Evolutionary conservation across 371 early-diverging fungal genomes (phyloP).

Genomic region (Rhizopus delemar): DNA sequence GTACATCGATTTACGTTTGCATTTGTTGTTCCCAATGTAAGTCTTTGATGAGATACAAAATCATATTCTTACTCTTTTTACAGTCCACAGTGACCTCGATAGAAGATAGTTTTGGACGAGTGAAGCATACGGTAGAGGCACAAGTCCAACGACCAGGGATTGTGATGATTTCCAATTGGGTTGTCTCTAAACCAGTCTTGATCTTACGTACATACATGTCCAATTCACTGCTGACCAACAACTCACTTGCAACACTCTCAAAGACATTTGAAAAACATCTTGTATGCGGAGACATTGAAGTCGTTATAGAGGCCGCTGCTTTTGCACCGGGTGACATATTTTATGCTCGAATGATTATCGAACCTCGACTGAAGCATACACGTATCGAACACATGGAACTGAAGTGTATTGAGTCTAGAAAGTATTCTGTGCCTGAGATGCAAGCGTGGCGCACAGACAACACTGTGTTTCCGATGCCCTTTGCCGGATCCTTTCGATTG

Average conservation of each 20-base stretch:
- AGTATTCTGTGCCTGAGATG: constrained; percentile 37
- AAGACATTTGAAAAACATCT: constrained; percentile 42
- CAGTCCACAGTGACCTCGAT: constrained; percentile 44
- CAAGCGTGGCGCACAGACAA: constrained; percentile 34
- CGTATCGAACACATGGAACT: constrained; percentile 39
- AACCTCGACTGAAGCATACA: constrained; percentile 41
- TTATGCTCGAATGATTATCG: constrained; percentile 36
- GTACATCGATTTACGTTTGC: constrained; percentile 46
- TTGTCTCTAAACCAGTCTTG: constrained; percentile 32
- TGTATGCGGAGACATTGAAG: constrained; percentile 36
- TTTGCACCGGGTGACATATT: constrained; percentile 48
- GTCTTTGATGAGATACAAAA: background rate
- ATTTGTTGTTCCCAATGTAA: constrained; percentile 48
- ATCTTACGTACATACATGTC: constrained; percentile 45
- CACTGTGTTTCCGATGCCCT: constrained; percentile 24
- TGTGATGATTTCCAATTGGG: constrained; percentile 32
- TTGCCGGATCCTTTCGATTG: constrained; percentile 34
- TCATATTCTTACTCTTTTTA: background rate
- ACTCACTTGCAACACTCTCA: constrained; percentile 39
- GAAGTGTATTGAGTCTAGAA: constrained; percentile 30
- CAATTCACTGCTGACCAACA: constrained; percentile 41
- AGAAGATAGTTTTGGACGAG: constrained; percentile 48
- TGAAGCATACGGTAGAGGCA: constrained; percentile 41
- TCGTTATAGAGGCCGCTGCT: constrained; percentile 44
- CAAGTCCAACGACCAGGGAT: constrained; percentile 41